Evolutionary conservation across 352 stramenopile species (phyloP).

Genomic region (Globisporangium sylvaticum): DNA sequence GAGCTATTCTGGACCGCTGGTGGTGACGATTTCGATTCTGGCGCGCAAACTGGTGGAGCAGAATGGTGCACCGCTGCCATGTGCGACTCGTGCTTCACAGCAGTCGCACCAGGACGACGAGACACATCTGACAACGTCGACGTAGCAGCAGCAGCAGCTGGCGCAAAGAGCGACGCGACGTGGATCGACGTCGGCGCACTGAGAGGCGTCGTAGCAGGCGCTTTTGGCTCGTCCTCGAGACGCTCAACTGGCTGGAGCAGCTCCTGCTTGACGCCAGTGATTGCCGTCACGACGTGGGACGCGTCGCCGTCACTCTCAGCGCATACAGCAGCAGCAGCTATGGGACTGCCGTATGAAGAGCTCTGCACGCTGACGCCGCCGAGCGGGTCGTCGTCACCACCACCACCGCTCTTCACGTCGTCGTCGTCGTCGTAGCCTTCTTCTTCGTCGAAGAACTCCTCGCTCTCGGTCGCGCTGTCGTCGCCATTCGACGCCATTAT

Average conservation of each 20-base stretch:
- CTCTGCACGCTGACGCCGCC: not conserved
- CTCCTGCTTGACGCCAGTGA: not conserved
- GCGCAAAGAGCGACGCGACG: too few relatives aligned
- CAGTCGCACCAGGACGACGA: too few relatives aligned
- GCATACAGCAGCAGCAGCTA: too few relatives aligned
- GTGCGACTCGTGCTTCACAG: not conserved
- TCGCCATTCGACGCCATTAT: too few relatives aligned
- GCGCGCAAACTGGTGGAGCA: not conserved
- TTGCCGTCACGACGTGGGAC: too few relatives aligned
- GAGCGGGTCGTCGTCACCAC: not conserved
- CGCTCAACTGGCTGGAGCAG: not conserved
- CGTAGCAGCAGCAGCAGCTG: too few relatives aligned
- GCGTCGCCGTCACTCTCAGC: too few relatives aligned
- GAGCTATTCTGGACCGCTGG: not conserved
- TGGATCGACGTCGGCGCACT: too few relatives aligned
- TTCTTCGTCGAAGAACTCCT: not conserved
- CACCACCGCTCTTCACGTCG: too few relatives aligned
- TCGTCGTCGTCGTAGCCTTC: not conserved
- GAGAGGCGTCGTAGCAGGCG: too few relatives aligned
- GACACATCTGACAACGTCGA: too few relatives aligned
- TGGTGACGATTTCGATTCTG: not conserved
- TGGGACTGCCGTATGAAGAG: not conserved
- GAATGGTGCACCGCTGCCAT: not conserved
- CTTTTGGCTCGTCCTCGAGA: too few relatives aligned
- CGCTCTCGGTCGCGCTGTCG: constrained; percentile 1